Conservation (phyloP, 768 basidiomycete genomes). For the Termitomyces sp. region DNA sequence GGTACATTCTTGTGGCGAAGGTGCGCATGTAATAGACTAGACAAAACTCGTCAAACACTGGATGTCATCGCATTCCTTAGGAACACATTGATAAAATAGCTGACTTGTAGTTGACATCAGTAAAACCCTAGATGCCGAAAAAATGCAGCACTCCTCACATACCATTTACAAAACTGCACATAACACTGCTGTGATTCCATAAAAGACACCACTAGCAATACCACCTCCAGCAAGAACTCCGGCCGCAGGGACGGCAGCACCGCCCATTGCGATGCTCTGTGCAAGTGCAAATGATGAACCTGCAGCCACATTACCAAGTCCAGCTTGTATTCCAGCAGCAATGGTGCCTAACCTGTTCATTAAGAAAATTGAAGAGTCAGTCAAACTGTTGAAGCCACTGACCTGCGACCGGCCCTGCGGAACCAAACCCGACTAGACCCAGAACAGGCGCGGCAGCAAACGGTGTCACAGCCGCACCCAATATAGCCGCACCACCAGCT, state of each 20-base stretch:
- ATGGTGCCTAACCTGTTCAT: neutral
- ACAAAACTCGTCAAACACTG: neutral
- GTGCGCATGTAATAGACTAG: neutral
- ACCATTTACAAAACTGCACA: neutral
- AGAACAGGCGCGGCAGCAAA: neutral
- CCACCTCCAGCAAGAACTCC: conserved; percentile 2
- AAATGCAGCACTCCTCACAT: neutral
- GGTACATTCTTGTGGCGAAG: neutral
- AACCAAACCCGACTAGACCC: neutral
- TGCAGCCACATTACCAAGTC: neutral
- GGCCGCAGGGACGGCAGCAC: neutral
- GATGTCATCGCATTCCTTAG: too few relatives aligned
- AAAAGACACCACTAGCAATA: conserved; percentile 1
- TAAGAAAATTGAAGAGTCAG: neutral
- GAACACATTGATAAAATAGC: neutral
- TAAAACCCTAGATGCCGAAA: neutral
- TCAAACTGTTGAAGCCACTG: too few relatives aligned
- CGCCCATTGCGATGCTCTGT: conserved; percentile 16
- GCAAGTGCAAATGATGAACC: conserved; percentile 14
- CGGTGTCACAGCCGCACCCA: neutral
- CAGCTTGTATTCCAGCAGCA: conserved; percentile 2
- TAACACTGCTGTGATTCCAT: neutral
- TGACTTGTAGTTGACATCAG: neutral
- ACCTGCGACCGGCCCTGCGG: conserved; percentile 4
- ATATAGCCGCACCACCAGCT: neutral